Evolutionary conservation across 345 rosid species (phyloP).

Genomic region (Salix udensis): DNA sequence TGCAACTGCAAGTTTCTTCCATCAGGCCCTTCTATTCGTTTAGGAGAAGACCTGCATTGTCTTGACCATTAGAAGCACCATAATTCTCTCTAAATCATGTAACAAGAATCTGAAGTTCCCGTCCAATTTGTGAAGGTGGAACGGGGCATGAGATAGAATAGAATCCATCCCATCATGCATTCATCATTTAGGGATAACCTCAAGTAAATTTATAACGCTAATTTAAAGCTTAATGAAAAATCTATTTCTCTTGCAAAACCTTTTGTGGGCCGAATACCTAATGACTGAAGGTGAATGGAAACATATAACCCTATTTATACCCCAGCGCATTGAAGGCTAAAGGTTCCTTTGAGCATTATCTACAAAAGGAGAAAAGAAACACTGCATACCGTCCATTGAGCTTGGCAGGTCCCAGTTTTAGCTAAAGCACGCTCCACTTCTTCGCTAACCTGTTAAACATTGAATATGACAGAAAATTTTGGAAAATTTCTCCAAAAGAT

Average conservation of each 20-base stretch:
- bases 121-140: not conserved
- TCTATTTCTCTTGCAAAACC: not conserved
- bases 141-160: not conserved
- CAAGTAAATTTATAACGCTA: not conserved
- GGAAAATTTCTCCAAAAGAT: not conserved
- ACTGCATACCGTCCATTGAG: slow-evolving; percentile 14
- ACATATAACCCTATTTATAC: not conserved
- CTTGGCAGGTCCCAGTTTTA: slow-evolving; percentile 24
- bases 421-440: slow-evolving; percentile 36
- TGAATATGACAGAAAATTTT: not conserved
- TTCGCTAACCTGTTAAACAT: slow-evolving; percentile 28
- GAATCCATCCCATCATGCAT: slow-evolving; percentile 33
- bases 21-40: slow-evolving; percentile 20
- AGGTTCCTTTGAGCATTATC: not conserved
- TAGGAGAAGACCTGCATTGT: slow-evolving; percentile 28
- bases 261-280: not conserved
- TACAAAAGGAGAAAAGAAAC: not conserved
- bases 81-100: slow-evolving; percentile 13
- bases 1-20: slow-evolving; percentile 38
- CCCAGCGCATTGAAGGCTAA: not conserved
- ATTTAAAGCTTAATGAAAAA: not conserved
- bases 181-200: too few species aligned
- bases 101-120: slow-evolving; percentile 21
- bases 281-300: not conserved
- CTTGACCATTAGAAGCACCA: too few species aligned